A percentile compares a stretch with the other conserved stretches of the same genome.
Evolutionary conservation across 306 rosid species (phyloP).

Genomic region (Ormosia semicastrata): DNA sequence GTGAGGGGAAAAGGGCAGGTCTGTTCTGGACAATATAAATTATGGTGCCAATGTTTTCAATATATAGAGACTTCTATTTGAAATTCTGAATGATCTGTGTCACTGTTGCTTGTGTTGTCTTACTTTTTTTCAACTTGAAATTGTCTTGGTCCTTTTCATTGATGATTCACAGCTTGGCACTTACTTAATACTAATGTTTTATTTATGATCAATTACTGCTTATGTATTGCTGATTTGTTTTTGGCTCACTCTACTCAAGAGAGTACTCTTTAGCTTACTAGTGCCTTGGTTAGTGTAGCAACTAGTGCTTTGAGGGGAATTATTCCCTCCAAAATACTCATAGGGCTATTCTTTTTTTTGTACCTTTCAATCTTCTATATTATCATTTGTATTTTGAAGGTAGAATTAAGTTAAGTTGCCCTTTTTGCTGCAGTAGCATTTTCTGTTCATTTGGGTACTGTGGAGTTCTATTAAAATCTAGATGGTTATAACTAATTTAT

Average conservation of each 20-base stretch:
- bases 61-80: not conserved
- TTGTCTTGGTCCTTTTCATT: not conserved
- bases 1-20: conserved; percentile 95
- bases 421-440: not conserved
- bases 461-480: not conserved
- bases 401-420: not conserved
- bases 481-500: not conserved
- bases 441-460: not conserved
- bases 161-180: not conserved
- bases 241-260: not conserved
- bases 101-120: not conserved
- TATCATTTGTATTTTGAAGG: not conserved
- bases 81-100: not conserved
- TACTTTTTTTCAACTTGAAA: not conserved
- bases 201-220: not conserved
- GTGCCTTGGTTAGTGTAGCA: not conserved
- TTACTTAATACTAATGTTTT: not conserved
- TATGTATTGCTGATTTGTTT: not conserved
- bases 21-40: conserved; percentile 31
- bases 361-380: not conserved
- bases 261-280: not conserved
- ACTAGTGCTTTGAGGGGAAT: not conserved
- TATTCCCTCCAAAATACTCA: not conserved
- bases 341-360: not conserved
- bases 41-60: conserved; percentile 5